phyloP scores from a whole-genome alignment of 1,284 basidiomycete genomes.

The Mycosarcoma mackinlayi region DNA sequence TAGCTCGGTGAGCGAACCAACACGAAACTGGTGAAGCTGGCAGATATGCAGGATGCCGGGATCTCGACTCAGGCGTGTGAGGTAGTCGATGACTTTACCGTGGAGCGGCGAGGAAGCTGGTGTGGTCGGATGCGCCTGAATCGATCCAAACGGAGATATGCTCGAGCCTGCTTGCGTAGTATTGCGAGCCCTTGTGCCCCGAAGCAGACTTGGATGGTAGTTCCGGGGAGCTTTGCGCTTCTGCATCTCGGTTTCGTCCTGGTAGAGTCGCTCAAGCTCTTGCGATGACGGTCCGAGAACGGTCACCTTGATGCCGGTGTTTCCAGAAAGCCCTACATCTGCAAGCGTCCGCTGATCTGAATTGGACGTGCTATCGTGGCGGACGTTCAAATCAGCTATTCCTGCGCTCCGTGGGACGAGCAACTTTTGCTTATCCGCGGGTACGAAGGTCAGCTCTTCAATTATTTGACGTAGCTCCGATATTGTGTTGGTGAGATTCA shows the following conservation, averaged over 20 bases:
- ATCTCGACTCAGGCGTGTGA: constrained; percentile 51
- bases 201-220: constrained; percentile 60
- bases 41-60: constrained; percentile 62
- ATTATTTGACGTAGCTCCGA: constrained; percentile 35
- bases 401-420: constrained; percentile 36
- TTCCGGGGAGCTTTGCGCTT: constrained; percentile 46
- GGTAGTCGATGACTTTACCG: constrained; percentile 36
- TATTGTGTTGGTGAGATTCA: constrained; percentile 15
- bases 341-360: constrained; percentile 17
- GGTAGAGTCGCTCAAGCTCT: constrained; percentile 40
- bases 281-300: constrained; percentile 46
- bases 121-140: constrained; percentile 48
- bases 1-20: constrained; percentile 60
- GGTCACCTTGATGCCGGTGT: constrained; percentile 26
- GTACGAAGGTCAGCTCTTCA: constrained; percentile 37
- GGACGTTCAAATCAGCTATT: constrained; percentile 29
- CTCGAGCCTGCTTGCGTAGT: constrained; percentile 21
- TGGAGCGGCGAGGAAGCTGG: constrained; percentile 26
- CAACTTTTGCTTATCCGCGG: constrained; percentile 50
- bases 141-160: constrained; percentile 43
- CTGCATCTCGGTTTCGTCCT: constrained; percentile 32
- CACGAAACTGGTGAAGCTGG: constrained; percentile 44
- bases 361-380: constrained; percentile 1
- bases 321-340: constrained; percentile 23
- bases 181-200: constrained; percentile 40